Conservation (phyloP, 2,329 filamentous ascomycete genomes). For the Botrytis medusae region DNA sequence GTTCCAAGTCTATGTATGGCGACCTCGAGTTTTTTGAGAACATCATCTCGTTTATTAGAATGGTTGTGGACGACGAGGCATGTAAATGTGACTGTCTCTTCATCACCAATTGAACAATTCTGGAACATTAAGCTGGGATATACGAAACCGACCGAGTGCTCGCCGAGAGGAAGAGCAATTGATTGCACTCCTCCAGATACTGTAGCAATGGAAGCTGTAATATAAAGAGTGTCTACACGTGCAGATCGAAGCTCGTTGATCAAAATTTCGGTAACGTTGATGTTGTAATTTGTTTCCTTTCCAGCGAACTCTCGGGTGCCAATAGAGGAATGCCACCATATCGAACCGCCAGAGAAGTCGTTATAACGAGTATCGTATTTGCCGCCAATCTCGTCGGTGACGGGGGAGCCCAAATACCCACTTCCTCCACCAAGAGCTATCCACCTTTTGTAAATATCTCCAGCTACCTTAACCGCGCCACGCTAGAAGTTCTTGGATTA, state of each 20-base stretch:
- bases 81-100: slow-evolving; percentile 5
- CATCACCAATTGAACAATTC: slow-evolving; percentile 6
- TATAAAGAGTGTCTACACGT: slow-evolving; percentile 10
- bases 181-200: background rate
- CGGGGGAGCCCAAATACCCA: background rate
- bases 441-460: slow-evolving; percentile 11
- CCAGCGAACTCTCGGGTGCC: slow-evolving; percentile 3
- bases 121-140: slow-evolving; percentile 1
- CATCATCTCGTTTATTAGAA: slow-evolving; percentile 4
- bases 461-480: background rate
- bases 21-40: slow-evolving; percentile 6
- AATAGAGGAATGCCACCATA: slow-evolving; percentile 16
- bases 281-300: slow-evolving; percentile 4
- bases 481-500: background rate
- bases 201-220: slow-evolving; percentile 1
- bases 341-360: slow-evolving; percentile 3
- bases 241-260: slow-evolving; percentile 9
- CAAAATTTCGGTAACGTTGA: background rate
- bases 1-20: slow-evolving; percentile 3
- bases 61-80: slow-evolving; percentile 9
- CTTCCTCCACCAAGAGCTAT: slow-evolving; percentile 3
- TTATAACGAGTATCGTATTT: slow-evolving; percentile 7
- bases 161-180: background rate
- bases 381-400: background rate
- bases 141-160: background rate